Evolutionary conservation across 1,284 basidiomycete species (phyloP), one percentile per base, ranked within the genome.

Genomic region (Omphalotus olearius): DNA sequence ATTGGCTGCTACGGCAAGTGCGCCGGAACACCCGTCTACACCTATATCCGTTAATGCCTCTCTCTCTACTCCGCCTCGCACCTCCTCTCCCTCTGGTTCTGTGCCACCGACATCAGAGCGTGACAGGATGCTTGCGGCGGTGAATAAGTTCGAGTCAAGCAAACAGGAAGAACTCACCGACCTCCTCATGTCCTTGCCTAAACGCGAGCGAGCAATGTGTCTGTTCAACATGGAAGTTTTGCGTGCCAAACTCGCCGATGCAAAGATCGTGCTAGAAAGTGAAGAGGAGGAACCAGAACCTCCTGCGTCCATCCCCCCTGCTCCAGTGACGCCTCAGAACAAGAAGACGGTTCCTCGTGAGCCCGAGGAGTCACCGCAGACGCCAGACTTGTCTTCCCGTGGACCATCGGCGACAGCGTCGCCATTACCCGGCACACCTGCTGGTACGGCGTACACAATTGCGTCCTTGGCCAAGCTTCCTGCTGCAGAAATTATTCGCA

Each of bases 171-270:
- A 89, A 56, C 75, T 93, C 48, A 83, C 86, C 0, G 89, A 90
- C 45, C 73, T 95, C 48, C 70, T 95, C 33, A 88, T 92, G 79
- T 84, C 83, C 57, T 73, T 96, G 20, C 85, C 88, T 2, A 94
- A 93, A 69, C 83, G 89, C 58, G 93, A 96, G 59, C 82, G 91
- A 2, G 91, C 91, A 0, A 78, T 95, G 80, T 93, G 90, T 67
- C 73, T 95, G 39, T 95, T 95, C 76, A 95, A 93, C 59, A 74
- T 76, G 7, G 91, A 94, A 58, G 79, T 91, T 36, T 74, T 95
- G 30, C 78, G 82, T 49, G 74, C 73, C 18, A 95, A 95, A 68
- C 74, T 95, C 11, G 79, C 79, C 1, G 92, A 93, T 60, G 93
- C 93, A 7, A 88, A 85, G 69, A 74, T 81, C 60, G 87, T 95